phyloP scores from a whole-genome alignment of 257 asterid genomes.

The Ballota nigra region DNA sequence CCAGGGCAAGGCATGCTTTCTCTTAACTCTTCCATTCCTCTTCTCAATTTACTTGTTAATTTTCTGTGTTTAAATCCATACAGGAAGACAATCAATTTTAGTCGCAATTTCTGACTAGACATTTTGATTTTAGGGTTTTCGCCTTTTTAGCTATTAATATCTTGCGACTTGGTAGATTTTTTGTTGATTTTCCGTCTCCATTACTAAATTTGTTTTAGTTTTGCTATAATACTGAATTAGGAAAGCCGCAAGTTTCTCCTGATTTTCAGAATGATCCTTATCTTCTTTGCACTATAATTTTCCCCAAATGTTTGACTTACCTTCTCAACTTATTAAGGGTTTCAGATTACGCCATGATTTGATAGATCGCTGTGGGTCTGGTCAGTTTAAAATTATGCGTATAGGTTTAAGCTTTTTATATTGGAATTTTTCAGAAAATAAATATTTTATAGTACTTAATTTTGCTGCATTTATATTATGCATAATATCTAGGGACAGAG shows the following conservation, averaged over 20 bases:
- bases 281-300: neutral
- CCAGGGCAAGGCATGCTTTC: conserved; percentile 21
- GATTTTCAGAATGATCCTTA: neutral
- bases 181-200: neutral
- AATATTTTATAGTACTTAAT: neutral
- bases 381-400: neutral
- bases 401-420: neutral
- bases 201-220: neutral
- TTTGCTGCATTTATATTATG: neutral
- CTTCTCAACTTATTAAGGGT: conserved; percentile 4
- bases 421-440: neutral
- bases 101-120: conserved; percentile 16
- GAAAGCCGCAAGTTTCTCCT: neutral
- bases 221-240: conserved; percentile 5
- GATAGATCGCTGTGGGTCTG: neutral
- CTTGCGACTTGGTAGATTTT: neutral
- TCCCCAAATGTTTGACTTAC: conserved; percentile 11
- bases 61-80: neutral
- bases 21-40: neutral
- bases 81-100: too few species aligned
- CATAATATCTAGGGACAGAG: neutral
- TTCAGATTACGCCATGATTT: neutral
- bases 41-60: neutral
- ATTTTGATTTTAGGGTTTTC: conserved; percentile 15
- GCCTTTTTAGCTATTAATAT: neutral